Base-by-base conservation (phyloP, 2,329 filamentous ascomycete species). In the Verticillium nubilum region DNA sequence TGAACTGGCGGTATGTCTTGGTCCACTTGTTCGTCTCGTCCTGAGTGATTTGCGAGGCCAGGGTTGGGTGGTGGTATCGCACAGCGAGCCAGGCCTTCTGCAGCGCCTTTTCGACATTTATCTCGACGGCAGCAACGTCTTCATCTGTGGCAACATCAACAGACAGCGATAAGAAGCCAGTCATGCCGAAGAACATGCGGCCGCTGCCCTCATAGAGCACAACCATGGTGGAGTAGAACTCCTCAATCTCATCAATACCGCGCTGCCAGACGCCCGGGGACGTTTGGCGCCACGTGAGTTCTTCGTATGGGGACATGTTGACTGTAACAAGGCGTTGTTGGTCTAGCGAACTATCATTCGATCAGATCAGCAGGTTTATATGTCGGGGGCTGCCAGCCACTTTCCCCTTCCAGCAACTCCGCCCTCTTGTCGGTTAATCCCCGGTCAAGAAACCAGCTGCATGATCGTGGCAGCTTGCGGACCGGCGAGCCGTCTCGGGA, bases 201-300 rank as follows among this genome's bases (percentile, higher is more conserved):
- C 73, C 74, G 29, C 67, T 76, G 1, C 67, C 73, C 26, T 73
- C 66, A 42, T 72, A 77, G 0, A 66, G 62, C 12, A 69, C 71
- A 0, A 68, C 68, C 10, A 78, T 61, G 1, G 71, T 64, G 0
- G 73, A 69, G 60, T 80, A 80, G 35, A 74, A 75, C 17, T 73
- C 62, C 58, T 80, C 76, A 0, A 70, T 67, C 59, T 80, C 76
- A 29, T 80, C 76, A 9, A 74, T 65, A n/a, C 67, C 66, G 5
- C 74, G 70, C 6, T 68, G 64, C 72, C 73, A 76, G 1, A 67
- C 29, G 4, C 69, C 67, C 3, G 70, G 64, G 0, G 52, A 52
- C 2, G 56, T 61, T n/a, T 71, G 62, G 0, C 58, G 63, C 73
- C 73, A 74, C 15, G 58, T 26, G 27, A 60, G 57, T n/a, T 28